Conservation (phyloP, 768 basidiomycete genomes). For the Daedalea quercina region DNA sequence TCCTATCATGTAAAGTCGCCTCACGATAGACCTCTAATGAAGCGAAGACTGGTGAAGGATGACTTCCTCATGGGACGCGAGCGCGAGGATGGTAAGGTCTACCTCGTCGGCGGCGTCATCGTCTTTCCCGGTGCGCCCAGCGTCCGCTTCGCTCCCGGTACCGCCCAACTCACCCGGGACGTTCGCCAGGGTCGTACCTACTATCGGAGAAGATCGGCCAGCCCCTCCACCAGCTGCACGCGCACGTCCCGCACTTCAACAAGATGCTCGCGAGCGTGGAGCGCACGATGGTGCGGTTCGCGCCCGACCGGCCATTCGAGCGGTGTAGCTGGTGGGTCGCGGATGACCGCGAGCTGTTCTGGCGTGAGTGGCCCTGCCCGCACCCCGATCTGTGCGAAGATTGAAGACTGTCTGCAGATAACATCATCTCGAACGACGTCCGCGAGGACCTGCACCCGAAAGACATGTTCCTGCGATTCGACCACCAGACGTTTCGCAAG, state of each 20-base stretch:
- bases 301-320: conserved; percentile 28
- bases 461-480: conserved; percentile 27
- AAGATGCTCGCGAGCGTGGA: conserved; percentile 29
- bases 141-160: not conserved
- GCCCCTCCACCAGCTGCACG: conserved; percentile 21
- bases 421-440: conserved; percentile 12
- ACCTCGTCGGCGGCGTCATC: conserved; percentile 29
- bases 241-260: conserved; percentile 28
- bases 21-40: not conserved
- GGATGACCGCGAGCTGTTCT: conserved; percentile 24
- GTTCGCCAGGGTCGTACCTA: conserved; percentile 27
- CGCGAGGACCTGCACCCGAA: conserved; percentile 19
- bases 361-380: conserved; percentile 16
- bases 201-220: conserved; percentile 26
- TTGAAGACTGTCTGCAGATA: conserved; percentile 10
- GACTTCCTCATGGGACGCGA: conserved; percentile 31
- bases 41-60: conserved; percentile 24
- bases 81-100: conserved; percentile 28
- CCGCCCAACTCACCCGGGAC: not conserved
- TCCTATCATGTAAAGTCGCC: not conserved
- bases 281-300: conserved; percentile 29
- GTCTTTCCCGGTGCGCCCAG: conserved; percentile 22
- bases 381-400: not conserved
- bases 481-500: conserved; percentile 32
- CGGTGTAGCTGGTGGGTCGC: conserved; percentile 29